A percentile compares a stretch with the other conserved stretches of the same genome.
Conservation (phyloP, 129 eudicot genomes). For the Scalesia atractyloides region DNA sequence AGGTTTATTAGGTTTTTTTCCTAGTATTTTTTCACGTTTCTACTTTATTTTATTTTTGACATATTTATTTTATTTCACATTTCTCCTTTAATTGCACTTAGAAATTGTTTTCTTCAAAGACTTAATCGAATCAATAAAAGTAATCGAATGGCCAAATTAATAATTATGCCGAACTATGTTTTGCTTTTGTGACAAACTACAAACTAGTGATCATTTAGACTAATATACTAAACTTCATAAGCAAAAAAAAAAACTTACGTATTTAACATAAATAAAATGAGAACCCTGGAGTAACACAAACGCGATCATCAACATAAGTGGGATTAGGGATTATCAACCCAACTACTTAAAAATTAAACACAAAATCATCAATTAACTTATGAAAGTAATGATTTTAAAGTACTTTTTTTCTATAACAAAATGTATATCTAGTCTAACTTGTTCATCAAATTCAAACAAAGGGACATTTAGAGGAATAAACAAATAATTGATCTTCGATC, state of each 20-base stretch:
- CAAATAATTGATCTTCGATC: no score
- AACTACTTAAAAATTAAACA: constrained; percentile 1
- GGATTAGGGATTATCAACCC: constrained; percentile 2
- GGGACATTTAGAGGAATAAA: no score
- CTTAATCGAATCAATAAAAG: not conserved
- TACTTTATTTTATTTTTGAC: no score
- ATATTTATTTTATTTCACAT: no score
- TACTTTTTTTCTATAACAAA: no score
- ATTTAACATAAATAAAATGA: not conserved
- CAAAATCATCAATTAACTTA: not conserved
- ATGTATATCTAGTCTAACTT: no score
- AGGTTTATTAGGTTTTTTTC: no score
- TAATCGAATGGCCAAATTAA: not conserved
- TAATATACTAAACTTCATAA: not conserved
- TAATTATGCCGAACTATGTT: not conserved
- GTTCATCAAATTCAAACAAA: no score
- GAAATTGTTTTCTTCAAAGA: not conserved
- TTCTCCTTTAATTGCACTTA: no score
- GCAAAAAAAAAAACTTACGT: not conserved
- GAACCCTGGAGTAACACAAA: not conserved
- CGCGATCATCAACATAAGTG: not conserved
- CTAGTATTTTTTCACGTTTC: no score
- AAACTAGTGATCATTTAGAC: not conserved
- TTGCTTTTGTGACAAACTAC: constrained; percentile 7
- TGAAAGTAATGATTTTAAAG: no score